A percentile compares a stretch with the other conserved stretches of the same genome.
These are phyloP conservation scores for Syncephalastrum monosporum DNA, from an alignment of 371 early-diverging fungal species.

Conservation along the genomic window DNA sequence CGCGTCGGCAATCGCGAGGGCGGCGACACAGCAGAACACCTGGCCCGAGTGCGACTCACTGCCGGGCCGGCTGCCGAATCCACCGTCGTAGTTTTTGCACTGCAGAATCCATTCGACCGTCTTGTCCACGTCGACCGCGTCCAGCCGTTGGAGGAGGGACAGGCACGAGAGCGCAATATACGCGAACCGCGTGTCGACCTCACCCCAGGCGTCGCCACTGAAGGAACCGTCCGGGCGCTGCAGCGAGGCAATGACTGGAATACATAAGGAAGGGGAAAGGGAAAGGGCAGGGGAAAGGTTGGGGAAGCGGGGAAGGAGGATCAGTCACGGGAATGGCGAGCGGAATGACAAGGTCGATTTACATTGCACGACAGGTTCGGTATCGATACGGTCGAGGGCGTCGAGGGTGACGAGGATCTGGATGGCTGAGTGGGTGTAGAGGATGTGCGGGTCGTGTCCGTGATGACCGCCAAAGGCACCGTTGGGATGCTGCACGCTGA, in stretches of 20 bases:
- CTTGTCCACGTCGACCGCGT: slow-evolving; percentile 69
- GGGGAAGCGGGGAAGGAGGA: no score
- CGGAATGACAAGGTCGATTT: slow-evolving; percentile 14
- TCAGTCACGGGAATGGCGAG: no score
- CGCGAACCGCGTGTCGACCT: slow-evolving; percentile 93
- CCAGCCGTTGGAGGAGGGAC: slow-evolving; percentile 73
- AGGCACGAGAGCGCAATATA: slow-evolving; percentile 84
- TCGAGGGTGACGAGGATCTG: slow-evolving; percentile 89
- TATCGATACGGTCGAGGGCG: slow-evolving; percentile 73
- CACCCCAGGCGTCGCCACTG: slow-evolving; percentile 92
- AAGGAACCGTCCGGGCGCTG: slow-evolving; percentile 83
- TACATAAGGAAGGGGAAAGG: background rate
- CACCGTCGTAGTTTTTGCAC: slow-evolving; percentile 97
- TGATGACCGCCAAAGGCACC: slow-evolving; percentile 93
- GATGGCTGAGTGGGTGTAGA: slow-evolving; percentile 93
- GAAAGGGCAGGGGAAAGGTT: no score
- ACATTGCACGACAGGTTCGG: slow-evolving; percentile 71
- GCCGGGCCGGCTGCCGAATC: slow-evolving; percentile 92
- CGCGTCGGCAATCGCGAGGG: slow-evolving; percentile 77
- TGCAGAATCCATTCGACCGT: slow-evolving; percentile 75
- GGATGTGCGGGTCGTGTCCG: slow-evolving; percentile 90
- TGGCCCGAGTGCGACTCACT: slow-evolving; percentile 97
- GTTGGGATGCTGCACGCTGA: slow-evolving; percentile 76
- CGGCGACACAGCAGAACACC: slow-evolving; percentile 92
- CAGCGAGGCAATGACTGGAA: slow-evolving; percentile 49